Percentiles rank a stretch among this genome's conserved stretches.
Evolutionary conservation across 345 rosid species (phyloP).

Genomic region (Camelina sativa): DNA sequence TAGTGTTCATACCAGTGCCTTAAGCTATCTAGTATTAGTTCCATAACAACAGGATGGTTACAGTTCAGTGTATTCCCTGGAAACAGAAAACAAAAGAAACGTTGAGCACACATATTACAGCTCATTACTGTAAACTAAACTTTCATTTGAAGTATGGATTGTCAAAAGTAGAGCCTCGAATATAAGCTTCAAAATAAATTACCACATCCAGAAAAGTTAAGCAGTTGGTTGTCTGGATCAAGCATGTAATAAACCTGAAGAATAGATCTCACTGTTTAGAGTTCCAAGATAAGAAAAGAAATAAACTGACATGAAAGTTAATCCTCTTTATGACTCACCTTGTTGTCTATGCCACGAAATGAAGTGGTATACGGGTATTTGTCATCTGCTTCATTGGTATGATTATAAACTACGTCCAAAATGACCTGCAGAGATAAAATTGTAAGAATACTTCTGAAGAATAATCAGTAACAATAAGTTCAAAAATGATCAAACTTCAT

Average conservation of each 20-base stretch:
- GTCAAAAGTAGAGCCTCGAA: constrained; percentile 19
- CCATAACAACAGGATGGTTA: constrained; percentile 93
- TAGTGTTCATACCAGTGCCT: constrained; percentile 76
- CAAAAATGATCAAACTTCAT: constrained; percentile 6
- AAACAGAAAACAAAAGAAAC: constrained; percentile 40
- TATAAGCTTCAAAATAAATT: constrained; percentile 37
- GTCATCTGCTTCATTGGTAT: constrained; percentile 95
- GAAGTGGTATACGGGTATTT: constrained; percentile 81
- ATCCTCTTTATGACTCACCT: constrained; percentile 50
- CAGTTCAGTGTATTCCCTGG: constrained; percentile 93
- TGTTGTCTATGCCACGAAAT: constrained; percentile 95
- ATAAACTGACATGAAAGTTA: constrained; percentile 3
- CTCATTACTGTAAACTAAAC: constrained; percentile 11
- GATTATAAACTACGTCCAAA: constrained; percentile 96
- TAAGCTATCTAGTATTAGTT: constrained; percentile 85
- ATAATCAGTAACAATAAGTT: constrained; percentile 15
- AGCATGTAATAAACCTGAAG: constrained; percentile 90
- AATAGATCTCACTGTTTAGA: constrained; percentile 18
- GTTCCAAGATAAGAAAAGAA: not conserved
- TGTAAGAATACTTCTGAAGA: constrained; percentile 14
- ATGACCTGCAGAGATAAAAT: constrained; percentile 59
- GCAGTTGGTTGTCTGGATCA: constrained; percentile 67
- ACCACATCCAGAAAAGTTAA: constrained; percentile 94
- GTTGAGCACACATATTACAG: constrained; percentile 8
- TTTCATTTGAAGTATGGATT: constrained; percentile 1